Evolutionary conservation across 1,284 basidiomycete genomes (phyloP).

Genomic region (Inonotus obliquus): DNA sequence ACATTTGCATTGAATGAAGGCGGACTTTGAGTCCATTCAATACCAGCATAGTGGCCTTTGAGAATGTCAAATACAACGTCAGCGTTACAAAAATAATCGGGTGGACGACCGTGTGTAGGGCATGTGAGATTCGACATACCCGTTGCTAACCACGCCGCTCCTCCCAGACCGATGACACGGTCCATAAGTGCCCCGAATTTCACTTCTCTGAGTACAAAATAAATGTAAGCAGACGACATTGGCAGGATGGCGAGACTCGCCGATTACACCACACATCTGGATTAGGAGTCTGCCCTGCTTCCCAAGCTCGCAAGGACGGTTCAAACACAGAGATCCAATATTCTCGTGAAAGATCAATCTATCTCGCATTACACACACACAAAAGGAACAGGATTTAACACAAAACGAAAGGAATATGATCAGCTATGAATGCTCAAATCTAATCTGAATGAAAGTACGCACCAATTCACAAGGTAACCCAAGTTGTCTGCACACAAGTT

Average conservation of each 20-base stretch:
- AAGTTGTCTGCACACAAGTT: conserved; percentile 65
- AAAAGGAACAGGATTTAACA: no score
- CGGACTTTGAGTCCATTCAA: conserved; percentile 40
- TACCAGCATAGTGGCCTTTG: conserved; percentile 86
- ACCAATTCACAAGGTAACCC: conserved; percentile 70
- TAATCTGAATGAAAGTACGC: conserved; percentile 17
- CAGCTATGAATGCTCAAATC: no score
- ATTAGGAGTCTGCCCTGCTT: conserved; percentile 80
- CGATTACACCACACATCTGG: conserved; percentile 93
- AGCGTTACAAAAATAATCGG: no score
- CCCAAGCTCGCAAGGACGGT: conserved; percentile 75
- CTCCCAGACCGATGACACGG: conserved; percentile 37
- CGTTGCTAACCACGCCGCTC: conserved; percentile 69
- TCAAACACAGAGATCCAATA: conserved; percentile 91
- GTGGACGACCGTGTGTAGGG: neutral
- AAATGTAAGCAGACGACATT: neutral
- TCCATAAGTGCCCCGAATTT: conserved; percentile 90
- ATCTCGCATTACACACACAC: neutral
- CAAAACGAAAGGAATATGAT: conserved; percentile 9
- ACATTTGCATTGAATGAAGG: conserved; percentile 12
- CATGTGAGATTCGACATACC: conserved; percentile 37
- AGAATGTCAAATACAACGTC: neutral
- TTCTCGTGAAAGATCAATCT: conserved; percentile 81
- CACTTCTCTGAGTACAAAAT: conserved; percentile 62
- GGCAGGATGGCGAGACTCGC: conserved; percentile 33